These are phyloP conservation scores for Solanum peruvianum DNA, from an alignment of 257 asterid species.

Conservation along the genomic window DNA sequence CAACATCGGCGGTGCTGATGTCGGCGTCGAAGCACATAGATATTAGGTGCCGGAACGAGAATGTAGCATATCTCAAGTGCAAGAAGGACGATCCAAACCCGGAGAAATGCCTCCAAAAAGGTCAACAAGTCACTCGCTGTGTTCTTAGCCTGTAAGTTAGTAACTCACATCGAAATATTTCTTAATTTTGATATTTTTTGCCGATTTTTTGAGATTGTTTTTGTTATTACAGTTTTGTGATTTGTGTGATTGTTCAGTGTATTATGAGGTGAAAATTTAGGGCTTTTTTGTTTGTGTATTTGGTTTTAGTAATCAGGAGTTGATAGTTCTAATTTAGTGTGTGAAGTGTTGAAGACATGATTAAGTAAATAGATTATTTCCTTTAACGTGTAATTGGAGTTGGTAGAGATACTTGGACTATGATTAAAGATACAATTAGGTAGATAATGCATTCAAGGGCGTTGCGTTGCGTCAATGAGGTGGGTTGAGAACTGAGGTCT, in stretches of 20 bases:
- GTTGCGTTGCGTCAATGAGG: neutral
- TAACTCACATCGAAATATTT: neutral
- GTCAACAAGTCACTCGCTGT: constrained; percentile 65
- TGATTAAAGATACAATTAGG: neutral
- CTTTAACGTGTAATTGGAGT: neutral
- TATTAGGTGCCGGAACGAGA: constrained; percentile 47
- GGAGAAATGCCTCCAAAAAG: constrained; percentile 63
- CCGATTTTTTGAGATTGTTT: neutral
- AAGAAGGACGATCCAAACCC: constrained; percentile 69
- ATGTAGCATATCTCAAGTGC: constrained; percentile 55
- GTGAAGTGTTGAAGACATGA: neutral
- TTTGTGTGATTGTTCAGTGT: neutral
- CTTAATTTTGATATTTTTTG: neutral
- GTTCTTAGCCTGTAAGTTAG: constrained; percentile 49
- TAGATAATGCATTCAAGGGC: neutral
- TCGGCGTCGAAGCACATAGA: constrained; percentile 59
- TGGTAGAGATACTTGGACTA: neutral
- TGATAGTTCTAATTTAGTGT: neutral
- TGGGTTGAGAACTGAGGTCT: neutral
- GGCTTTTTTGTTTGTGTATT: neutral
- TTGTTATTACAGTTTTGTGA: neutral
- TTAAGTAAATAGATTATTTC: neutral
- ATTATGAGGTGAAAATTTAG: neutral
- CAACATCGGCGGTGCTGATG: constrained; percentile 54
- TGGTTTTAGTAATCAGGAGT: neutral